A percentile compares a stretch with the other conserved stretches of the same genome.
These are phyloP conservation scores for Quercus agrifolia DNA, from an alignment of 306 rosid species.

Conservation along the genomic window DNA sequence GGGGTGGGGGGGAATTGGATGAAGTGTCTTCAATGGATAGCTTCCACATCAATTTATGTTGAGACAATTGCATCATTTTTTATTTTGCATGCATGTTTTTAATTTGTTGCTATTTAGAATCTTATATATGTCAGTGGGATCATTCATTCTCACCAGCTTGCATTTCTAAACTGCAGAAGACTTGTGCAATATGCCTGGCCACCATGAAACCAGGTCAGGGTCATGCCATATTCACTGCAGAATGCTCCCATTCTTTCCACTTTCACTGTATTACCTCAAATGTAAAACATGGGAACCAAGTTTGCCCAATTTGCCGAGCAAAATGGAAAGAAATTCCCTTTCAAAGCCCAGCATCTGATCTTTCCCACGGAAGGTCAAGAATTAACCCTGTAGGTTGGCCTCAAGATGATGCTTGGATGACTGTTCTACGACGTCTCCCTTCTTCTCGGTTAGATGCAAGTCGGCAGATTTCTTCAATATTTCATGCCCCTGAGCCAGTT, in stretches of 20 bases:
- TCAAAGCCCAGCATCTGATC: conserved; percentile 50
- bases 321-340: conserved; percentile 95
- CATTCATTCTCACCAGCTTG: conserved; percentile 27
- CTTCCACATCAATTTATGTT: neutral
- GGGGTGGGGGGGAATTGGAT: neutral
- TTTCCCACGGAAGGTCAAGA: conserved; percentile 39
- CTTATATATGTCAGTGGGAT: neutral
- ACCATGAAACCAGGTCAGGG: conserved; percentile 78
- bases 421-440: conserved; percentile 46
- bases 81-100: neutral
- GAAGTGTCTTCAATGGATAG: neutral
- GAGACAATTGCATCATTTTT: neutral
- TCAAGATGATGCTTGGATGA: conserved; percentile 49
- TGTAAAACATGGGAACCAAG: conserved; percentile 81
- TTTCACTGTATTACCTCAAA: conserved; percentile 91
- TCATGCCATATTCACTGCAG: conserved; percentile 95
- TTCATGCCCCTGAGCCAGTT: conserved; percentile 55
- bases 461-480: conserved; percentile 38
- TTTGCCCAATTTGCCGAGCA: conserved; percentile 91
- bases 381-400: conserved; percentile 39
- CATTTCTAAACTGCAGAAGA: conserved; percentile 44
- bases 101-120: neutral
- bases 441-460: conserved; percentile 34
- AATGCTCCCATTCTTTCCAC: conserved; percentile 93
- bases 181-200: conserved; percentile 85